phyloP scores from a whole-genome alignment of 805 yeast species.

The Candida arabinofermentans region DNA sequence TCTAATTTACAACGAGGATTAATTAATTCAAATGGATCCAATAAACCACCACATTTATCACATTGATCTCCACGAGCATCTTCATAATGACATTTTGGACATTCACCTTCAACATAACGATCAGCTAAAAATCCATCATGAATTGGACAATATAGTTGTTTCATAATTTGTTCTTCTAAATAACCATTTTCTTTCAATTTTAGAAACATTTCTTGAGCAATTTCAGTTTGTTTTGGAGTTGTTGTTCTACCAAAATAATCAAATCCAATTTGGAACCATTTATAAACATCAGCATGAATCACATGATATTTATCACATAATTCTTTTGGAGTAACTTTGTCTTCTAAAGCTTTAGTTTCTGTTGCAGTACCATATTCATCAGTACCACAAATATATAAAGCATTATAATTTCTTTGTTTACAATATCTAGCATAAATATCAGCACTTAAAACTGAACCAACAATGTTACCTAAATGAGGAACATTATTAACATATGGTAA shows the following conservation, averaged over 20 bases:
- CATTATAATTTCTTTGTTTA: conserved; percentile 83
- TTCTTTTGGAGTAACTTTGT: conserved; percentile 80
- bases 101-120: conserved; percentile 93
- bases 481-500: conserved; percentile 97
- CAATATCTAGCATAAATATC: conserved; percentile 90
- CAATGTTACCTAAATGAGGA: conserved; percentile 96
- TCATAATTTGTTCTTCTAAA: conserved; percentile 82
- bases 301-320: conserved; percentile 88
- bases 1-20: conserved; percentile 96
- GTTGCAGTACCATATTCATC: conserved; percentile 99
- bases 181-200: conserved; percentile 71
- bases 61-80: conserved; percentile 99
- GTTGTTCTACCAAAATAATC: conserved; percentile 97
- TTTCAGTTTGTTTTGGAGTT: conserved; percentile 84
- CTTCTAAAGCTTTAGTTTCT: conserved; percentile 96
- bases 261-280: conserved; percentile 95
- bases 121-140: conserved; percentile 94
- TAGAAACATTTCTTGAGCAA: conserved; percentile 89
- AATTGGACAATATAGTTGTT: conserved; percentile 85
- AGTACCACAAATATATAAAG: conserved; percentile 90
- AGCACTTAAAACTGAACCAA: conserved; percentile 92
- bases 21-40: conserved; percentile 90
- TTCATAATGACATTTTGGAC: conserved; percentile 91
- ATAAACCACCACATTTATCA: conserved; percentile 87
- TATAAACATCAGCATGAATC: conserved; percentile 84